phyloP scores from a whole-genome alignment of 768 basidiomycete genomes.

The Tephrocybe sp. region DNA sequence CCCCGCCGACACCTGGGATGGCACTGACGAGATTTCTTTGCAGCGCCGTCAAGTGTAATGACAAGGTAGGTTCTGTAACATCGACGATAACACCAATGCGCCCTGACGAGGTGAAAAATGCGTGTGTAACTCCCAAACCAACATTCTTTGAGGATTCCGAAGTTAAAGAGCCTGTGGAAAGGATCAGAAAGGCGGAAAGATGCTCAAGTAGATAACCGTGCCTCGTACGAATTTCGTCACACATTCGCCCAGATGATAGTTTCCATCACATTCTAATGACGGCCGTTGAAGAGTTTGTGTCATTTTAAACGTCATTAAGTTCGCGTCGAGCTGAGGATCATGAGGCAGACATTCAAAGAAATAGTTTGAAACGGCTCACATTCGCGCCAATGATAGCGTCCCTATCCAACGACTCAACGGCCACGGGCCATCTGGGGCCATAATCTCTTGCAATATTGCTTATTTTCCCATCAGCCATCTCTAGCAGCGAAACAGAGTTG shows the following conservation, averaged over 20 bases:
- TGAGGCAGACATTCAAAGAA: not conserved
- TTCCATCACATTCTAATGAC: conserved; percentile 61
- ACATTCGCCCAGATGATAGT: conserved; percentile 72
- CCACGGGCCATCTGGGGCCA: conserved; percentile 70
- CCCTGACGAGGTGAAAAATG: conserved; percentile 79
- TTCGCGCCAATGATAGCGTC: conserved; percentile 69
- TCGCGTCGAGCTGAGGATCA: conserved; percentile 55
- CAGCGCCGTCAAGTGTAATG: conserved; percentile 61
- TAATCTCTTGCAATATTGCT: conserved; percentile 69
- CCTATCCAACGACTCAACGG: conserved; percentile 55
- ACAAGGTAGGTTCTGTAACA: conserved; percentile 46
- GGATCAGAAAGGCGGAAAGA: conserved; percentile 1
- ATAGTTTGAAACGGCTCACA: conserved; percentile 42
- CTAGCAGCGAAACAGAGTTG: conserved; percentile 72
- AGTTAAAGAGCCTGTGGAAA: conserved; percentile 50
- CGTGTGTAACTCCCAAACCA: conserved; percentile 50
- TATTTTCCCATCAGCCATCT: conserved; percentile 42
- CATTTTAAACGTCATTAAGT: conserved; percentile 62
- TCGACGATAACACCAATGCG: conserved; percentile 73
- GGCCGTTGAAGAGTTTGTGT: conserved; percentile 39
- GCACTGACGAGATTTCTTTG: conserved; percentile 70
- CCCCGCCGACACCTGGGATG: conserved; percentile 50
- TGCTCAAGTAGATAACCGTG: conserved; percentile 22
- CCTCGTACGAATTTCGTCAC: conserved; percentile 75
- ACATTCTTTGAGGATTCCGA: conserved; percentile 40